These are phyloP conservation scores for Coniosporium apollinis DNA, from an alignment of 495 filamentous ascomycete genomes.

Conservation along the genomic window DNA sequence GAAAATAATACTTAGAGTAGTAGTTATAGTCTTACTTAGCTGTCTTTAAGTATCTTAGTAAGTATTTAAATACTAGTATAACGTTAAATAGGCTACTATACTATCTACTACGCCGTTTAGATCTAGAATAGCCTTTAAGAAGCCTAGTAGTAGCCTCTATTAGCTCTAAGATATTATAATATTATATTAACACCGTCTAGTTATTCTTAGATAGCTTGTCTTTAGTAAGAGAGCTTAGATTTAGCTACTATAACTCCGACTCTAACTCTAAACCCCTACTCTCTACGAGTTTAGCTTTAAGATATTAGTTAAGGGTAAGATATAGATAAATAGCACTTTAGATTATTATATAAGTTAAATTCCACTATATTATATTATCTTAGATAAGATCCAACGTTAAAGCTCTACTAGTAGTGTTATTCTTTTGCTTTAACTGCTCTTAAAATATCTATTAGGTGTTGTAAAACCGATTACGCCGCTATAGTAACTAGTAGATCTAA, in stretches of 20 bases:
- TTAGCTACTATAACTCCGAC: neutral
- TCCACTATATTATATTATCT: constrained; percentile 5
- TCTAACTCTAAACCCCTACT: neutral
- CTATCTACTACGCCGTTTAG: too few relatives aligned
- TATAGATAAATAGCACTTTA: constrained; percentile 4
- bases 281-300: neutral
- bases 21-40: too few relatives aligned
- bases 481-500: constrained; percentile 4
- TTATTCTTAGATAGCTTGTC: constrained; percentile 3
- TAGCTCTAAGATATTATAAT: constrained; percentile 5
- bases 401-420: too few relatives aligned
- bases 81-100: too few relatives aligned
- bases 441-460: neutral
- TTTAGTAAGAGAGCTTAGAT: neutral
- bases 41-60: too few relatives aligned
- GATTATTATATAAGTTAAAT: constrained; percentile 2
- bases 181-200: constrained; percentile 3
- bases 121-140: constrained; percentile 3
- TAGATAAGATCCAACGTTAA: constrained; percentile 2
- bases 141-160: constrained; percentile 1
- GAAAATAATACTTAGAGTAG: constrained; percentile 3
- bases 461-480: constrained; percentile 1
- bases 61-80: too few relatives aligned
- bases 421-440: neutral
- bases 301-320: constrained; percentile 2